Evolutionary conservation across 2,329 filamentous ascomycete species (phyloP), one percentile per base, ranked within the genome.

Genomic region (Parafenestella ontariensis): DNA sequence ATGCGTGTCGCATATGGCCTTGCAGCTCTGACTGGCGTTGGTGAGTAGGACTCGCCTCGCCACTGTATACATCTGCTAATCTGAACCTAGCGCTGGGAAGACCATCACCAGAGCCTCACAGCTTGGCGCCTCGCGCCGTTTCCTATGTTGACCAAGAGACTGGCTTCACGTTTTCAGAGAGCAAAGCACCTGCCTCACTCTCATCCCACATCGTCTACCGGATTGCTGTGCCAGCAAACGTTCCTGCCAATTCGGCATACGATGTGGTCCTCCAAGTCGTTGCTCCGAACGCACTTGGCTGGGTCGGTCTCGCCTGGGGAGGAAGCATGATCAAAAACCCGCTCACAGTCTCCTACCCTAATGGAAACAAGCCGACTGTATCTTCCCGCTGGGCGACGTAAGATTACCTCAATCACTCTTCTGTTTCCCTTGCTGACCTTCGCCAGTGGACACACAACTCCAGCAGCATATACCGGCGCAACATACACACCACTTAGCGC

Each of bases 151-250:
- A 73, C 52, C 44, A 59, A 24, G 70, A 72, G 44, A 73, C 69
- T 21, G 70, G 70, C 44, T 73, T 73, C 52, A 71, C 68, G 7
- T 72, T 72, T 56, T 71, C 69, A 20, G 67, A 73, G 40, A 68
- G 64, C 44, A 67, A 62, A 15, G 69, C 64, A n/a, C 63, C 66
- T 15, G 69, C 66, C 39, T 60, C 67, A 5, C 64, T 73, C 6
- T 45, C 57, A 1, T 37, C 57, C 41, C 71, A 63, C 49, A 65
- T 73, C 29, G 54, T 67, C 33, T 71, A 66, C 49, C 69, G 70
- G 41, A 65, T 72, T 31, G 70, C 70, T 7, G 56, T 66, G 10
- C 69, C 70, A 3, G 61, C 54, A 36, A 58, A 56, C 34, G 58
- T 66, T 1, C 54, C 60, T 5, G 41, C 62, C 21, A 58, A 56